phyloP scores from a whole-genome alignment of 2,329 filamentous ascomycete species.

The Diaporthe destruens region DNA sequence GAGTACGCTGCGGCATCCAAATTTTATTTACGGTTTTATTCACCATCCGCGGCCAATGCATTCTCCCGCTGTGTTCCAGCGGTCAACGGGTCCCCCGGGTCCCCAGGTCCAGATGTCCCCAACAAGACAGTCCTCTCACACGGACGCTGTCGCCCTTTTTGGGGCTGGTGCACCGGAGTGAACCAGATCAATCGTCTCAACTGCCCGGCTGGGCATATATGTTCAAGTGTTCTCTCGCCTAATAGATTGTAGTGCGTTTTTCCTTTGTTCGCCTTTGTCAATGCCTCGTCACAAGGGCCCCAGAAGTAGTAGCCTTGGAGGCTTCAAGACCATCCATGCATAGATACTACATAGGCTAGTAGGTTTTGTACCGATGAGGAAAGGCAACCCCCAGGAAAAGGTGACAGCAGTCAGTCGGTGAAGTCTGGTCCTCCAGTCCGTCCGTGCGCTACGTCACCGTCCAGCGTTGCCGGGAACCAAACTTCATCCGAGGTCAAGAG shows the following conservation, averaged over 20 bases:
- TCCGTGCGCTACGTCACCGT: background rate
- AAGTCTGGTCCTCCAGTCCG: too few species aligned
- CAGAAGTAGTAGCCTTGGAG: too few species aligned
- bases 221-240: background rate
- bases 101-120: too few species aligned
- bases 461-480: background rate
- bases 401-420: background rate
- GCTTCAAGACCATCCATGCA: too few species aligned
- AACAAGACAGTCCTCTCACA: background rate
- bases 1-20: background rate
- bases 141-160: slow-evolving; percentile 17
- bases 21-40: background rate
- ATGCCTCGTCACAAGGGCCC: background rate
- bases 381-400: background rate
- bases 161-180: background rate
- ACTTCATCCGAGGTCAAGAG: slow-evolving; percentile 21
- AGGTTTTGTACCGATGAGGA: background rate
- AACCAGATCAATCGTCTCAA: background rate
- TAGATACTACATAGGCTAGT: too few species aligned
- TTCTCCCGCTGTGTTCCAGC: background rate
- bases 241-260: background rate
- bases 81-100: background rate
- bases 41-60: background rate
- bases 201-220: slow-evolving; percentile 3
- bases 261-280: background rate